Evolutionary conservation across 306 rosid species (phyloP).

Genomic region (Cucurbita maxima): DNA sequence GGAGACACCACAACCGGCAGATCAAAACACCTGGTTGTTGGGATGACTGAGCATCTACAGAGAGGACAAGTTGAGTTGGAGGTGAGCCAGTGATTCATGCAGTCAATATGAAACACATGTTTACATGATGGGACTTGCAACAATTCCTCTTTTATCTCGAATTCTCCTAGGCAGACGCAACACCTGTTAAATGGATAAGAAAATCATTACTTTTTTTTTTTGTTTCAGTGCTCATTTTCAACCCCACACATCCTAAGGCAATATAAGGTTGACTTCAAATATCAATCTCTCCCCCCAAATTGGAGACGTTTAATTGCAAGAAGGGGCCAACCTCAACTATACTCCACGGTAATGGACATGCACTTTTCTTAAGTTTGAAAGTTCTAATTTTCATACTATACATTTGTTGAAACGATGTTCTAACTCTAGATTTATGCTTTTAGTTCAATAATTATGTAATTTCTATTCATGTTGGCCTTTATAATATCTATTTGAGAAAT

Average conservation of each 20-base stretch:
- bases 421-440: too few relatives aligned
- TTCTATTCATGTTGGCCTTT: too few relatives aligned
- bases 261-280: not conserved
- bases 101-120: slow-evolving; percentile 64
- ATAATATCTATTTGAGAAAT: not conserved
- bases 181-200: slow-evolving; percentile 29
- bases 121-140: slow-evolving; percentile 56
- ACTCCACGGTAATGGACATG: too few relatives aligned
- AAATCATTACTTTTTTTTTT: not conserved
- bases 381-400: too few relatives aligned
- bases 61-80: slow-evolving; percentile 74
- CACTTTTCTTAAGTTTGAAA: too few relatives aligned
- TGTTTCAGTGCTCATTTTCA: not conserved
- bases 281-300: not conserved
- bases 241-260: not conserved
- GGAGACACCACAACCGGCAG: not conserved
- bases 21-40: slow-evolving; percentile 6
- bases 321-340: too few relatives aligned
- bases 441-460: too few relatives aligned
- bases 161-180: slow-evolving; percentile 75
- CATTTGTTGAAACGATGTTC: too few relatives aligned
- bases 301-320: not conserved
- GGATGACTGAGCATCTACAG: slow-evolving; percentile 53
- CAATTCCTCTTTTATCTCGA: slow-evolving; percentile 59
- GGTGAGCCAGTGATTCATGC: slow-evolving; percentile 66